A percentile compares a stretch with the other conserved stretches of the same genome.
Conservation (phyloP, 306 rosid genomes). For the Gleditsia sinensis region DNA sequence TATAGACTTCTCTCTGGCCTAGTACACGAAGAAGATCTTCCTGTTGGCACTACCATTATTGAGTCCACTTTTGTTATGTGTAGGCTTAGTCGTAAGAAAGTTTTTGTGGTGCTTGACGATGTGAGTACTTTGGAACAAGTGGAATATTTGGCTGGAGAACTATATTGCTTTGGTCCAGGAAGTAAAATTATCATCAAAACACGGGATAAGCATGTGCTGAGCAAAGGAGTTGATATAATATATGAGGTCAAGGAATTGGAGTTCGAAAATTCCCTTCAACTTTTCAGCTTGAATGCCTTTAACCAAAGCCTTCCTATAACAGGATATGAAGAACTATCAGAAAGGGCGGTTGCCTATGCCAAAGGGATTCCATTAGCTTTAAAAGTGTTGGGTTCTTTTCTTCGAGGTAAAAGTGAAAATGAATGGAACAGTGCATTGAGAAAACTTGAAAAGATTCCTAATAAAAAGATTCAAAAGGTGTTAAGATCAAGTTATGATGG, state of each 20-base stretch:
- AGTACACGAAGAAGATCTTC: not conserved
- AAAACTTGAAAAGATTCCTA: not conserved
- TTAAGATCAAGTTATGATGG: constrained; percentile 27
- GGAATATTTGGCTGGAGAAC: not conserved
- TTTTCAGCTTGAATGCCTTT: constrained; percentile 26
- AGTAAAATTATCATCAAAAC: constrained; percentile 4
- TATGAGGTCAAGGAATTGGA: constrained; percentile 13
- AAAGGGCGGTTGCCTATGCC: not conserved
- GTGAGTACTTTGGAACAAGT: not conserved
- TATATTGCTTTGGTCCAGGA: not conserved
- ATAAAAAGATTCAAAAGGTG: not conserved
- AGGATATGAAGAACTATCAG: not conserved
- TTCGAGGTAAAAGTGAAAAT: not conserved
- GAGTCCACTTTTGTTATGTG: not conserved
- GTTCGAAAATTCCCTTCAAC: constrained; percentile 2
- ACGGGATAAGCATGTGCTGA: not conserved
- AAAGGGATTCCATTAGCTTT: constrained; percentile 29
- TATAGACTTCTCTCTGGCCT: not conserved
- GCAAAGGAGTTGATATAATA: not conserved
- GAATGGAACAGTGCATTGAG: constrained; percentile 7
- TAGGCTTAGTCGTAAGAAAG: not conserved
- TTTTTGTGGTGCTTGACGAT: constrained; percentile 16
- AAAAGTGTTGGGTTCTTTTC: constrained; percentile 17
- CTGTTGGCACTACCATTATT: not conserved
- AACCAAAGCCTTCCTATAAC: not conserved